Conservation (phyloP, 148 eudicot species). For the Spergularia bocconei region DNA sequence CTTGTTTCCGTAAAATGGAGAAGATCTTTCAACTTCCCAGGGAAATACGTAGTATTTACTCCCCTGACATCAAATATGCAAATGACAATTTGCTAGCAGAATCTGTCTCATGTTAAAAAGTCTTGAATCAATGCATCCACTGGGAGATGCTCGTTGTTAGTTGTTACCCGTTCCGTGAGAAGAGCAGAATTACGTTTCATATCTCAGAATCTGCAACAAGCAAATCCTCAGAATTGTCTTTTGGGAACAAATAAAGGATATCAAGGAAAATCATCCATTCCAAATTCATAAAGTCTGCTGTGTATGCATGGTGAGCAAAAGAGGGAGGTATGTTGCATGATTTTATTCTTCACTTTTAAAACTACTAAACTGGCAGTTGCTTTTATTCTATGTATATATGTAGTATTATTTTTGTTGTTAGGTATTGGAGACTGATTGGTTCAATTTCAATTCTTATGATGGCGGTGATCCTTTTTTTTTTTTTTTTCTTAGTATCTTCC, state of each 20-base stretch:
- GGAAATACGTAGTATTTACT: conserved; percentile 18
- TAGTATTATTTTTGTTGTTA: too few species aligned
- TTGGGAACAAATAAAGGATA: neutral
- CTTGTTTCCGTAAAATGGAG: conserved; percentile 27
- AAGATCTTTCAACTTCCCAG: conserved; percentile 25
- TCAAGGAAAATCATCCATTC: neutral
- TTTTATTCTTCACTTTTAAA: neutral
- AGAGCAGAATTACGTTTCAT: neutral
- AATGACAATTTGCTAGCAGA: conserved; percentile 2
- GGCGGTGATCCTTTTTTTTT: neutral
- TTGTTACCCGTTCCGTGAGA: neutral
- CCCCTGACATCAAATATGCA: conserved; percentile 20
- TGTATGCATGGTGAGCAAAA: neutral
- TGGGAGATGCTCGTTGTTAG: conserved; percentile 10
- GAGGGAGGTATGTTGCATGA: neutral
- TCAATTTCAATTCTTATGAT: neutral
- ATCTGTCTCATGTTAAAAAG: conserved; percentile 13
- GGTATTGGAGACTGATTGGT: too few species aligned
- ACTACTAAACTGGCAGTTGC: neutral
- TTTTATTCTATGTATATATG: neutral
- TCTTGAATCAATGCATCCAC: neutral
- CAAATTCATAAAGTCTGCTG: neutral
- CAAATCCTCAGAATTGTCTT: neutral
- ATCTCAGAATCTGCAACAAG: neutral
- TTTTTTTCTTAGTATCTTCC: neutral